Evolutionary conservation across 805 yeast species (phyloP).

Genomic region (Kurtzmaniella fragi): DNA sequence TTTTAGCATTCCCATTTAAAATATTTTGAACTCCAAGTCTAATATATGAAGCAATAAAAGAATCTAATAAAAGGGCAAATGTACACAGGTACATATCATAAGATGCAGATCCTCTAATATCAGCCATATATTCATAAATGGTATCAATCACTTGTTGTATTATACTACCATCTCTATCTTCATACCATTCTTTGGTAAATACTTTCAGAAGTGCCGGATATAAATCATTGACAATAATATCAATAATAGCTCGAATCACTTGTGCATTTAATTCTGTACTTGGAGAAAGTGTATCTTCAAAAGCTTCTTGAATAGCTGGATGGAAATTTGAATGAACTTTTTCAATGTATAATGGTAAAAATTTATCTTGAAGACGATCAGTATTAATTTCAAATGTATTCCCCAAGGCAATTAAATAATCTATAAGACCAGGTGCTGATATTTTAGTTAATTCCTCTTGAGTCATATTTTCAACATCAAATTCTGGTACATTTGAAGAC

Average conservation of each 20-base stretch:
- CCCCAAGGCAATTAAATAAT: conserved; percentile 76
- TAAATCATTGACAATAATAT: conserved; percentile 69
- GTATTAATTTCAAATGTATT: conserved; percentile 82
- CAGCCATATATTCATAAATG: conserved; percentile 67
- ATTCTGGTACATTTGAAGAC: conserved; percentile 5
- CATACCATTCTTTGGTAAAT: conserved; percentile 70
- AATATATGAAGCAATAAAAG: conserved; percentile 32
- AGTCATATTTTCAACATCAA: conserved; percentile 35
- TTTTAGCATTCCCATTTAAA: conserved; percentile 37
- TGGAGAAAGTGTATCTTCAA: conserved; percentile 45
- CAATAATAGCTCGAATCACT: conserved; percentile 63
- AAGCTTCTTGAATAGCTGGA: conserved; percentile 27
- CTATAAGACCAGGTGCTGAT: conserved; percentile 65
- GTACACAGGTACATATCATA: conserved; percentile 38
- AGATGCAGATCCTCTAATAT: conserved; percentile 46
- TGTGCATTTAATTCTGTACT: conserved; percentile 78
- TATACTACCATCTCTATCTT: conserved; percentile 42
- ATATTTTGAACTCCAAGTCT: conserved; percentile 37
- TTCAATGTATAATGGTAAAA: conserved; percentile 57
- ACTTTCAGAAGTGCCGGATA: conserved; percentile 54
- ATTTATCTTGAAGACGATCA: conserved; percentile 58
- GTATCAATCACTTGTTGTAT: conserved; percentile 67
- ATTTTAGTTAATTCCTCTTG: conserved; percentile 31
- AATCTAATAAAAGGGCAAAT: conserved; percentile 32
- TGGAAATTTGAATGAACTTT: conserved; percentile 48